Percentiles rank a stretch among this genome's conserved stretches.
Evolutionary conservation across 495 filamentous ascomycete species (phyloP).

Genomic region (Hypomontagnella monticulosa): DNA sequence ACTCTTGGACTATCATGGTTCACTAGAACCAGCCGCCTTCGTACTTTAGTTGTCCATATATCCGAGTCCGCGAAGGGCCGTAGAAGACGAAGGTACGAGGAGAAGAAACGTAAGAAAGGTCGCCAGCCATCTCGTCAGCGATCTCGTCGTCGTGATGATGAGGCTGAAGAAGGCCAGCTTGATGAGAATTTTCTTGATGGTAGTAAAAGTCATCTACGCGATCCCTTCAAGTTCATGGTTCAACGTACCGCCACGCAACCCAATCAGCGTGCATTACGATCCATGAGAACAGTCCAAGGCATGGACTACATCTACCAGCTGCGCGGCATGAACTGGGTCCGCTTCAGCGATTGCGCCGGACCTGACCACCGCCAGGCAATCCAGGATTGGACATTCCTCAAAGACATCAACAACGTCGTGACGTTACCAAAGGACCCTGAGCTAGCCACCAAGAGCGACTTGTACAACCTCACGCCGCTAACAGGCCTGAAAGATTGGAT

Average conservation of each 20-base stretch:
- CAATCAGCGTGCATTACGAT: constrained; percentile 43
- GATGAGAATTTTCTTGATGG: neutral
- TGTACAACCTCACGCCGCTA: constrained; percentile 44
- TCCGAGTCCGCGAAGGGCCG: constrained; percentile 38
- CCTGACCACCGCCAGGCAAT: constrained; percentile 3
- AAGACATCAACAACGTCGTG: constrained; percentile 46
- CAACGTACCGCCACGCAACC: constrained; percentile 47
- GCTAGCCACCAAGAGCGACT: constrained; percentile 9
- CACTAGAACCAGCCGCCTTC: constrained; percentile 42
- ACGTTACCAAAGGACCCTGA: constrained; percentile 22
- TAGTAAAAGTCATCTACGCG: neutral
- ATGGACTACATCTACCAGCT: constrained; percentile 52
- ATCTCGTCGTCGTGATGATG: neutral
- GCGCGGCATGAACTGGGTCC: constrained; percentile 49
- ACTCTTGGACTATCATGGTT: constrained; percentile 43
- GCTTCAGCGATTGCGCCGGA: constrained; percentile 47
- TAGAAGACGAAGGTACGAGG: constrained; percentile 45
- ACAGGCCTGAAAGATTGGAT: constrained; percentile 27
- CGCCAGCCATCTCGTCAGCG: too few species aligned
- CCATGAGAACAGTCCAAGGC: constrained; percentile 50
- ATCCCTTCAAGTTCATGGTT: constrained; percentile 28
- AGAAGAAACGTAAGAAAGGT: neutral
- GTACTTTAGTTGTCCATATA: constrained; percentile 49
- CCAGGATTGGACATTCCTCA: constrained; percentile 47
- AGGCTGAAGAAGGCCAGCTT: neutral